phyloP scores from a whole-genome alignment of 1,284 basidiomycete species.

The Chondrostereum purpureum region DNA sequence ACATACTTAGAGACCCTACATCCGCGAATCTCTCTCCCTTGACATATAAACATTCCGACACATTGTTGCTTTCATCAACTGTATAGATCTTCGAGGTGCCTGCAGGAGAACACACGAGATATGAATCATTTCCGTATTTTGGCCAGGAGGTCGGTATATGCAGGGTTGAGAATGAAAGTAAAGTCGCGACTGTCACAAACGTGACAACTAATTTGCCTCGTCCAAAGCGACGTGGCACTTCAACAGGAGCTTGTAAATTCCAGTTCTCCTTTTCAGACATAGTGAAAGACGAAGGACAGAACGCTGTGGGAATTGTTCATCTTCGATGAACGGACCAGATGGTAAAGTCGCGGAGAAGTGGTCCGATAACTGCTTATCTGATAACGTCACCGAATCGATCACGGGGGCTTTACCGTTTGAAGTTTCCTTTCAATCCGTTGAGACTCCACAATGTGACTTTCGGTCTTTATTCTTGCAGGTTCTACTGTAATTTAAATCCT shows the following conservation, averaged over 20 bases:
- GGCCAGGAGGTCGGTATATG: too few relatives aligned
- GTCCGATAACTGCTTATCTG: too few relatives aligned
- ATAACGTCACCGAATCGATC: too few relatives aligned
- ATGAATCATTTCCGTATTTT: background rate
- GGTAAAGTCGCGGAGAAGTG: too few relatives aligned
- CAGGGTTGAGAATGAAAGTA: background rate
- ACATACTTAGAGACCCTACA: background rate
- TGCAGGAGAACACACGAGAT: background rate
- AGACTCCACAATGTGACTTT: too few relatives aligned
- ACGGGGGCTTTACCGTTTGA: too few relatives aligned
- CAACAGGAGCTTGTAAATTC: background rate
- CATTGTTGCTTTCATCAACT: background rate
- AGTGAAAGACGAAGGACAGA: background rate
- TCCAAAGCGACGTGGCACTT: background rate
- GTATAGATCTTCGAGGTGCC: background rate
- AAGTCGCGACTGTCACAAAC: background rate
- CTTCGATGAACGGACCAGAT: too few relatives aligned
- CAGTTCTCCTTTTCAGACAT: background rate
- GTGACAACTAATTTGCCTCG: background rate
- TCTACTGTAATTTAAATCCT: too few relatives aligned
- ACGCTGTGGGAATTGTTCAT: too few relatives aligned
- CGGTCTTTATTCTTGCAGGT: too few relatives aligned
- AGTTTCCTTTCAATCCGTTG: too few relatives aligned
- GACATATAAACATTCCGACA: background rate
- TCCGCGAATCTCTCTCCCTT: background rate